Base-by-base conservation (phyloP, 352 stramenopile species). In the Halophytophthora batemanensis region DNA sequence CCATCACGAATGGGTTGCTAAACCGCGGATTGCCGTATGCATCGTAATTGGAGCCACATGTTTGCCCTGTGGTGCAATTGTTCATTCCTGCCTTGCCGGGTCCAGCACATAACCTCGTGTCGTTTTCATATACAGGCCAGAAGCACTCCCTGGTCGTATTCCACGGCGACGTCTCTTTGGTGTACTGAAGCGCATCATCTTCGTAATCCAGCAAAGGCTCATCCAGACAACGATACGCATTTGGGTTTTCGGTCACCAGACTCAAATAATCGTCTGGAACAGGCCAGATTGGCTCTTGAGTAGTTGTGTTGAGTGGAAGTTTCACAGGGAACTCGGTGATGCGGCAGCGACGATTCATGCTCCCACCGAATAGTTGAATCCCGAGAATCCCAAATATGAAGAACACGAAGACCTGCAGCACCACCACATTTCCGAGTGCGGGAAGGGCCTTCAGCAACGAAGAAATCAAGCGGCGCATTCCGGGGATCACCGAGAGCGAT, bases 371-470 rank as follows among this genome's bases (percentile, higher is more conserved):
- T 15, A 97, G 67, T 41, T 97, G 87, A 33, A 96, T 83, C 0
- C 84, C 90, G 1, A 97, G 63, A 57, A 97, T 96, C 0, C 83
- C 86, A 56, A 97, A 97, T 34, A 97, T 86, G 31, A 90, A 81
- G 51, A 97, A 97, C 0, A 96, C 76, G 46, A 97, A 97, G n/a
- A 90, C 66, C 52, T 95, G 76, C 8, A 97, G 51, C 13, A 96
- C 77, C 4, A 96, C 56, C n/a, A 96, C 87, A 47, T 96, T 95
- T 40, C 74, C 77, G 55, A 97, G 90, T 0, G 78, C 77, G 13
- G 86, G 84, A 0, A 97, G 60, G 0, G 86, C 87, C n/a, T 90
- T 77, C 6, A 97, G 57, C 6, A 97, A 62, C 6, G 88, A 79
- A 1, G 73, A 74, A 15, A 97, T 95, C 19, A 97, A 69, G 0